Base-by-base conservation (phyloP, 768 basidiomycete genomes). In the Calvatia gigantea region DNA sequence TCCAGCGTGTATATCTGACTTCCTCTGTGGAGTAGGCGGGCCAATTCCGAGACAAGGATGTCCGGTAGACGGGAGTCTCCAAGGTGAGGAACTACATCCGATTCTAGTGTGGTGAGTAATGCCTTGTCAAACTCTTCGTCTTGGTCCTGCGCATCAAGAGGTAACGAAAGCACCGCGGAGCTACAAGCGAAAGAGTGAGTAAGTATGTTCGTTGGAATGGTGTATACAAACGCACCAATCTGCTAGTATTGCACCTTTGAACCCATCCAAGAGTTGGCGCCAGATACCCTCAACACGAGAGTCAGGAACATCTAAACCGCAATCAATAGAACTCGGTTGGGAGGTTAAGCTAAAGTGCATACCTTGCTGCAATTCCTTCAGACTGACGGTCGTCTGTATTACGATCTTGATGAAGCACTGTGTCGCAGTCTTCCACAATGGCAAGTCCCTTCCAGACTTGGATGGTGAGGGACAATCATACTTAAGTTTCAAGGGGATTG, bases 351-450 rank as follows among this genome's bases (percentile, higher is more conserved):
- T 14, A 27, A 15, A 28, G 11, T 21, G 62, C 75, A 47, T 37
- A 87, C 87, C 74, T 54, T 75, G 64, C 15, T 74, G 81, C 19
- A 88, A 67, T 3, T 59, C 60, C 57, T 81, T 71, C 48, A 92
- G 71, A 54, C 79, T 80, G 23, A 67, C 58, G 1, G 80, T 75
- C 60, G 83, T 84, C 56, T 87, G 86, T 54, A 83, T 88, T 41
- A 91, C 86, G 29, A 91, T 78, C 12, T 76, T 75, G 63, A 94
- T 73, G 69, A 92, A 92, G 63, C 78, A 85, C 12, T 77, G 81
- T 2, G 89, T 93, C n/a, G 94, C 95, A 0, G 93, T 94, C 72
- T 94, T 95, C 96, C 96, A 98, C 2, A 99, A 72, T 0, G 95
- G 94, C 19, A 70, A 72, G 63, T 95, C 96, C 51, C 91, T 87